phyloP scores from a whole-genome alignment of 345 rosid genomes.

The Rubroshorea leprosula region DNA sequence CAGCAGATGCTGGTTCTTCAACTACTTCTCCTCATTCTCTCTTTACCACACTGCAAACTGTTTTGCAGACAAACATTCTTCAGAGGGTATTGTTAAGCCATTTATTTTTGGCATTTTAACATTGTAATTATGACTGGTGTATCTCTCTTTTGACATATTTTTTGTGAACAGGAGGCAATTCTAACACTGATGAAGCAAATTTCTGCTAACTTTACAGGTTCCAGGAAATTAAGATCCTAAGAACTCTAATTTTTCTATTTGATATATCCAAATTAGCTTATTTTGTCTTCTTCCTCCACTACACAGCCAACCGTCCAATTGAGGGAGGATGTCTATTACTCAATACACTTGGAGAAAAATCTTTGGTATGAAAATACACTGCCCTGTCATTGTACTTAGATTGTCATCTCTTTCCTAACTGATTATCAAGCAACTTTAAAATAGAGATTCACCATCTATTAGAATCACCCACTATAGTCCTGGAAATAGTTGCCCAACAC shows the following conservation, averaged over 20 bases:
- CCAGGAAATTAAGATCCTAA: slow-evolving; percentile 7
- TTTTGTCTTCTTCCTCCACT: slow-evolving; percentile 17
- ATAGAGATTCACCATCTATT: background rate
- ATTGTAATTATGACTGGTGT: slow-evolving; percentile 3
- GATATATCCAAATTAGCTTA: slow-evolving; percentile 1
- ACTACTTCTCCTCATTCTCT: slow-evolving; percentile 37
- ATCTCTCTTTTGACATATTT: slow-evolving; percentile 4
- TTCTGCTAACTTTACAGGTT: slow-evolving; percentile 58
- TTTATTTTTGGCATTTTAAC: slow-evolving; percentile 8
- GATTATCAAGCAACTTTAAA: no score
- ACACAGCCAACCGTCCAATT: slow-evolving; percentile 36
- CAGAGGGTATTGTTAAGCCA: slow-evolving; percentile 59
- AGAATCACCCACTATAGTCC: background rate
- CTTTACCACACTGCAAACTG: slow-evolving; percentile 42
- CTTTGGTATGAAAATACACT: slow-evolving; percentile 46
- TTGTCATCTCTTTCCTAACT: background rate
- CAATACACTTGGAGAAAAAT: slow-evolving; percentile 47
- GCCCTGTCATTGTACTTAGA: background rate
- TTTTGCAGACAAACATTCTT: slow-evolving; percentile 65
- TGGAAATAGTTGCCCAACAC: background rate
- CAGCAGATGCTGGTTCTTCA: slow-evolving; percentile 30
- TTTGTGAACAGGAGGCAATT: slow-evolving; percentile 67
- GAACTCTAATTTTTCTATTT: background rate
- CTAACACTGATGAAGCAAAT: slow-evolving; percentile 64
- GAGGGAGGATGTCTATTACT: no score